A percentile compares a stretch with the other conserved stretches of the same genome.
Conservation (phyloP, 1,284 basidiomycete genomes). For the Athelia psychrophila region DNA sequence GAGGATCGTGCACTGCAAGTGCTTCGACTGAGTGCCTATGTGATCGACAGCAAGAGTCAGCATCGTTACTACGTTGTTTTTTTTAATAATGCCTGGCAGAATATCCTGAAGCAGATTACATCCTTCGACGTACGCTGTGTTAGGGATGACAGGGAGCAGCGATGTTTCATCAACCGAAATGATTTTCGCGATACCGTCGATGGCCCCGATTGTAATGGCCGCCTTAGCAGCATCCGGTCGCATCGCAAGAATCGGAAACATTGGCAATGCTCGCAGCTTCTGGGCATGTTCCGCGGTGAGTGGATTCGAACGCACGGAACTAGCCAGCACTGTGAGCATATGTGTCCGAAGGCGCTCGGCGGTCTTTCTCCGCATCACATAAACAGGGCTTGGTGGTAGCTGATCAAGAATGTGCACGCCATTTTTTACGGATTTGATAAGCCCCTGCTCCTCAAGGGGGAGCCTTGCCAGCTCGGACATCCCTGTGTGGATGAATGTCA, state of each 20-base stretch:
- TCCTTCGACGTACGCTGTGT: slow-evolving; percentile 26
- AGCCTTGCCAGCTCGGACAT: slow-evolving; percentile 17
- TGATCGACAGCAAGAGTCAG: slow-evolving; percentile 23
- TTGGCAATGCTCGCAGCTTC: slow-evolving; percentile 24
- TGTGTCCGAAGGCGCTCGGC: slow-evolving; percentile 8
- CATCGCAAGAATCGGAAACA: slow-evolving; percentile 26
- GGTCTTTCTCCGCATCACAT: not conserved
- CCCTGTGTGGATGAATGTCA: slow-evolving; percentile 22
- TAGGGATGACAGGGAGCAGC: slow-evolving; percentile 26
- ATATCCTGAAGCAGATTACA: slow-evolving; percentile 15
- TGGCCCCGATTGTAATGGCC: not conserved
- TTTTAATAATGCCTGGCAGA: slow-evolving; percentile 22
- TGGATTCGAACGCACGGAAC: slow-evolving; percentile 14
- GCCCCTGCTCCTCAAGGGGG: not conserved
- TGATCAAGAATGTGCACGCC: not conserved
- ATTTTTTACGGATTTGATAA: not conserved
- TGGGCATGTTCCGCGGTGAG: slow-evolving; percentile 12
- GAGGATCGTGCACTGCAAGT: slow-evolving; percentile 24
- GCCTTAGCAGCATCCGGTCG: too few relatives aligned
- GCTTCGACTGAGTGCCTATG: slow-evolving; percentile 24
- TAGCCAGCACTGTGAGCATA: slow-evolving; percentile 16
- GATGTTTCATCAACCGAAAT: slow-evolving; percentile 18
- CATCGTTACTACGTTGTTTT: slow-evolving; percentile 20
- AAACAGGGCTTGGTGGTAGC: not conserved
- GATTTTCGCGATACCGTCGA: slow-evolving; percentile 13